Conservation (phyloP, 352 stramenopile species). For the Pythium periplocum region DNA sequence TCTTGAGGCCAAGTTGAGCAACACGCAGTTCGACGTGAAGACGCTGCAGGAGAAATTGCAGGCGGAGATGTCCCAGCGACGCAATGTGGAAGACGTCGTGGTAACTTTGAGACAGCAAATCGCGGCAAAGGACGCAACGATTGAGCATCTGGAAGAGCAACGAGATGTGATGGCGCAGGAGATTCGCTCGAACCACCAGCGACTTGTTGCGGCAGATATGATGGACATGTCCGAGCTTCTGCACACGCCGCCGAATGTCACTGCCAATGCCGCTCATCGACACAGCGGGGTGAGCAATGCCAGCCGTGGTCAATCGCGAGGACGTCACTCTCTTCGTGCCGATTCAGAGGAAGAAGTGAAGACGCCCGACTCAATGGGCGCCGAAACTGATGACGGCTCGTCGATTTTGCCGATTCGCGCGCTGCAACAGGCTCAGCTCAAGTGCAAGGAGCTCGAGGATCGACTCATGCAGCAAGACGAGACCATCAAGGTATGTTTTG, state of each 20-base stretch:
- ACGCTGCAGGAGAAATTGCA: conserved; percentile 57
- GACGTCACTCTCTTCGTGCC: background rate
- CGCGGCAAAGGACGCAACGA: conserved; percentile 49
- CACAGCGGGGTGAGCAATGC: background rate
- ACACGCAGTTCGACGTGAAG: conserved; percentile 59
- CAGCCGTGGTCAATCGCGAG: conserved; percentile 5
- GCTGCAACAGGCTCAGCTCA: conserved; percentile 61
- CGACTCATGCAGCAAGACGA: conserved; percentile 62
- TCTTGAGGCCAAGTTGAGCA: conserved; percentile 71
- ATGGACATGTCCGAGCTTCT: conserved; percentile 72
- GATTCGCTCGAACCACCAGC: conserved; percentile 54
- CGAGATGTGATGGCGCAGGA: conserved; percentile 69
- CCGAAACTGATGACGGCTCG: conserved; percentile 11
- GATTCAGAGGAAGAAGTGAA: conserved; percentile 1
- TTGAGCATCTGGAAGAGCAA: conserved; percentile 67
- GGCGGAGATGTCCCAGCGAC: conserved; percentile 42
- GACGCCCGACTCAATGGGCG: background rate
- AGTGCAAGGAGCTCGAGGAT: conserved; percentile 78
- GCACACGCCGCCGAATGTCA: conserved; percentile 18
- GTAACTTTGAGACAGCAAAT: conserved; percentile 59
- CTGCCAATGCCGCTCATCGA: background rate
- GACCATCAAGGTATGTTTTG: conserved; percentile 64
- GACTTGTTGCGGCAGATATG: conserved; percentile 30
- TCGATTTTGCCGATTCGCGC: conserved; percentile 60
- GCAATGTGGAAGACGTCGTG: conserved; percentile 59